Conservation (phyloP, 352 stramenopile genomes). For the Pythium dissimile region DNA sequence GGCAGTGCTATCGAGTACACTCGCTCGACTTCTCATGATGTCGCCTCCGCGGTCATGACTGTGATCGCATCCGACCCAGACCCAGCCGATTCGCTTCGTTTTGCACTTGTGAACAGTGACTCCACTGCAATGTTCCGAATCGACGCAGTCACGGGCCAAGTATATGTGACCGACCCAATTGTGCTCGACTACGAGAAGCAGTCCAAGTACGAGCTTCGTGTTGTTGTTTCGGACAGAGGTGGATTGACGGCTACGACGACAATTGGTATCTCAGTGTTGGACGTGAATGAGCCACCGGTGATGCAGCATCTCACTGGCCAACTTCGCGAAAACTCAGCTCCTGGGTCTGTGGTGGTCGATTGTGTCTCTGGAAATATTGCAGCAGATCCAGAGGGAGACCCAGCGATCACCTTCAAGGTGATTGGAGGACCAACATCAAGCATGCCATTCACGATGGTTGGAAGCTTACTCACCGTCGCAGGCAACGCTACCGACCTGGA, state of each 20-base stretch:
- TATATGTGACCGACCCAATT: constrained; percentile 34
- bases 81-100: constrained; percentile 15
- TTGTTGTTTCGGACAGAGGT: constrained; percentile 26
- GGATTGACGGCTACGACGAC: constrained; percentile 24
- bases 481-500: constrained; percentile 1
- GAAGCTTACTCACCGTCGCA: constrained; percentile 3
- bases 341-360: constrained; percentile 25
- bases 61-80: constrained; percentile 18
- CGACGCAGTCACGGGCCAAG: constrained; percentile 28
- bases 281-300: constrained; percentile 47
- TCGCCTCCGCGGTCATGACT: constrained; percentile 20
- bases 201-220: constrained; percentile 8
- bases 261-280: constrained; percentile 32
- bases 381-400: constrained; percentile 23
- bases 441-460: constrained; percentile 14
- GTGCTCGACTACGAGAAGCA: constrained; percentile 42
- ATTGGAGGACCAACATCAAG: neutral
- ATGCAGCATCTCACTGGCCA: constrained; percentile 17
- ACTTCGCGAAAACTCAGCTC: constrained; percentile 20
- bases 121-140: constrained; percentile 36
- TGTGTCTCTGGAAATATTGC: neutral
- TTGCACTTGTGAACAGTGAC: constrained; percentile 20
- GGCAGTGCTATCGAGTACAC: constrained; percentile 42
- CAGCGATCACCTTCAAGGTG: constrained; percentile 11
- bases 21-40: constrained; percentile 17